Evolutionary conservation across 768 basidiomycete genomes (phyloP).

Genomic region (Boletus barrowsii): DNA sequence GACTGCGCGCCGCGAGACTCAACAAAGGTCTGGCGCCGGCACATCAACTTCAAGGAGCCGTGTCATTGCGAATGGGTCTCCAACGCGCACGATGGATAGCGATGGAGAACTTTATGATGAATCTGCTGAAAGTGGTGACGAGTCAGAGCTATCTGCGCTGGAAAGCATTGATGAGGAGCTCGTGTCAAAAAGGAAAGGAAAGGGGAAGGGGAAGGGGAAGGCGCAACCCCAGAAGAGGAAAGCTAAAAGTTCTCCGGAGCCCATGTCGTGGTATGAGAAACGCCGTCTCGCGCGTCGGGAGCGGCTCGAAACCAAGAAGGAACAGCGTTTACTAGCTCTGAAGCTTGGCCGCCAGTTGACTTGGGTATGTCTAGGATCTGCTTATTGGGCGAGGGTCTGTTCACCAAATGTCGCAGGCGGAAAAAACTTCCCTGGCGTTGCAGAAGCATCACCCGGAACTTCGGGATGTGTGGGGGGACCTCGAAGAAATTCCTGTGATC

Average conservation of each 20-base stretch:
- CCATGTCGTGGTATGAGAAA: constrained; percentile 8
- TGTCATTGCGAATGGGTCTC: constrained; percentile 36
- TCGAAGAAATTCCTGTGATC: constrained; percentile 61
- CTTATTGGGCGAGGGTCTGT: constrained; percentile 3
- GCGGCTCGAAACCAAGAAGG: constrained; percentile 36
- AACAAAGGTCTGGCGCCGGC: constrained; percentile 32
- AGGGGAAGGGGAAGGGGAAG: constrained; percentile 30
- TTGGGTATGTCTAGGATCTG: constrained; percentile 42
- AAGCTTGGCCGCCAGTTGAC: constrained; percentile 76
- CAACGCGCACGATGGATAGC: background rate
- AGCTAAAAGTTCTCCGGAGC: background rate
- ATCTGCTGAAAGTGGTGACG: constrained; percentile 1
- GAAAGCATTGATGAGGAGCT: constrained; percentile 17
- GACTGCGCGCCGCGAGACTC: constrained; percentile 28
- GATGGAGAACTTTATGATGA: constrained; percentile 10
- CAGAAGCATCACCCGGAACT: constrained; percentile 77
- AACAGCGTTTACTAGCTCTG: constrained; percentile 47
- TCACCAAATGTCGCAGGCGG: constrained; percentile 50
- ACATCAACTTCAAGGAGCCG: constrained; percentile 37
- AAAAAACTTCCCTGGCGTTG: constrained; percentile 63
- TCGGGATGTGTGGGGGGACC: constrained; percentile 81
- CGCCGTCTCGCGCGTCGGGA: constrained; percentile 20
- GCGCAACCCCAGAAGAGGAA: constrained; percentile 21
- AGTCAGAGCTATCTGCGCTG: constrained; percentile 8
- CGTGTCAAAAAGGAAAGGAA: constrained; percentile 32